Base-by-base conservation (phyloP, 164 flowering plant genomes). In the Aristolochia fimbriata region DNA sequence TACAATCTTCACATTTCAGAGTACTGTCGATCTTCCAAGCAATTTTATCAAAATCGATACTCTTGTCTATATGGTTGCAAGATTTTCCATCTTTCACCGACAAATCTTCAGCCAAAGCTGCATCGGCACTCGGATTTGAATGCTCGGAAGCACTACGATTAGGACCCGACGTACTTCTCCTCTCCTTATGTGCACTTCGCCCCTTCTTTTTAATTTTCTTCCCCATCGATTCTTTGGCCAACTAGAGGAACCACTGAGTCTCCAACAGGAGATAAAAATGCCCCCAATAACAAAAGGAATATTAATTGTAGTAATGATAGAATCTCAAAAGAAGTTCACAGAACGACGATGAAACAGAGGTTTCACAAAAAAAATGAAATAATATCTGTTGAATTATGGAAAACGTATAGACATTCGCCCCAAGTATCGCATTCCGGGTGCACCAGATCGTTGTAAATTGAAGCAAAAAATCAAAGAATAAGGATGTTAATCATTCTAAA, bases 121-220 rank as follows among this genome's bases (percentile, higher is more conserved):
- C 63, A 65, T 77, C 79, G 61, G 14, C 56, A 37, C 30, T 55
- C 20, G 62, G 60, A 65, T 57, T 70, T 20, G 54, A 17, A 23
- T 62, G 57, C 49, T 65, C 57, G 4, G 73, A 37, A 62, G 24
- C 68, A 49, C 52, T 47, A 51, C 68, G 69, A 0, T 68, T 71
- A 58, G 75, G 55, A 51, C 45, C 51, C 21, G 65, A 60, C 0
- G 75, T 53, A 57, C 50, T 78, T 61, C 66, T 55, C 55, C 71
- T 87, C 68, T 78, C 91, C 78, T 81, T 87, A 2, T 70, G 76
- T 27, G 67, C 67, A 37, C 63, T 69, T 61, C 83, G 70, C 9
- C 69, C 66, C 78, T 78, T 89, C 83, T 79, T 90, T 71, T 81
- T 87, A 23, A 65, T 71, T 71, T 75, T 91, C 71, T 87, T 92